Conservation (phyloP, 305 asterid species). For the Fraxinus paxiana region DNA sequence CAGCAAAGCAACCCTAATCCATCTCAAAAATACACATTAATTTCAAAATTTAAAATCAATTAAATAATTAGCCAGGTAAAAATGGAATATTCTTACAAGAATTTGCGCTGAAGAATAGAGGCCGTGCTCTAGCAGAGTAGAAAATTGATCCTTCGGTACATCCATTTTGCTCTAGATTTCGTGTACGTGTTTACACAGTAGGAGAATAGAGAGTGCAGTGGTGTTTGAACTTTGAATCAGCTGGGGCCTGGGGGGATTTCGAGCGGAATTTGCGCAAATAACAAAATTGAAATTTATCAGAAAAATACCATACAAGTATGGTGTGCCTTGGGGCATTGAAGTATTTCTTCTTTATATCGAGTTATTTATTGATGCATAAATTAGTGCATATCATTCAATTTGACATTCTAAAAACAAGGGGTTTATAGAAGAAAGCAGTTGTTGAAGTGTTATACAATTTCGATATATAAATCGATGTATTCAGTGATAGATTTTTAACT, state of each 20-base stretch:
- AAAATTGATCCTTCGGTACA: conserved; percentile 74
- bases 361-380: not conserved
- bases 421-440: not conserved
- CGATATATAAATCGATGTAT: no score
- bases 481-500: not conserved
- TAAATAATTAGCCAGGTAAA: not conserved
- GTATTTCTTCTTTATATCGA: not conserved
- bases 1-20: conserved; percentile 83
- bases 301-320: not conserved
- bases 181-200: not conserved
- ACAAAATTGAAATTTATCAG: not conserved
- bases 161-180: conserved; percentile 45
- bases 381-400: not conserved
- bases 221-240: not conserved
- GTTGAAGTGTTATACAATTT: not conserved
- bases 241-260: not conserved
- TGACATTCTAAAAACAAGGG: not conserved
- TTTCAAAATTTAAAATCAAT: conserved; percentile 1
- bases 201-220: not conserved
- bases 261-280: not conserved
- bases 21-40: conserved; percentile 18
- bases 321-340: not conserved
- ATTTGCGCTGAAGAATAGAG: conserved; percentile 81
- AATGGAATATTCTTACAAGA: conserved; percentile 45
- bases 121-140: conserved; percentile 72